These are phyloP conservation scores for Lepidium africanum DNA, from an alignment of 345 rosid genomes.

Conservation along the genomic window DNA sequence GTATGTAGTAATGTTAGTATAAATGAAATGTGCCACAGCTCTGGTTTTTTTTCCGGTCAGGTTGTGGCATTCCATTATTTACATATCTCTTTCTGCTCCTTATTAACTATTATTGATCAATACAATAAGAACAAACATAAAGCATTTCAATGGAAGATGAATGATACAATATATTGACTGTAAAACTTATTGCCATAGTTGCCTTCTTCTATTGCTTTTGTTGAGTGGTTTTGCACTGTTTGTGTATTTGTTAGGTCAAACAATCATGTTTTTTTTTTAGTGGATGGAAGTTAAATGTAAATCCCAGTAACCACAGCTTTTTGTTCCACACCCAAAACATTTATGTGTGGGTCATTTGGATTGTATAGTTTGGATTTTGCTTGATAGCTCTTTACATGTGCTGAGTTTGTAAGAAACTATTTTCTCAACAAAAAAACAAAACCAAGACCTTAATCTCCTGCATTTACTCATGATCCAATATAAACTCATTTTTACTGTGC, in stretches of 20 bases:
- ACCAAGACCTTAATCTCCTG: background rate
- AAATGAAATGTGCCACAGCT: constrained; percentile 10
- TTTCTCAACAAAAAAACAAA: background rate
- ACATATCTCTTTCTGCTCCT: background rate
- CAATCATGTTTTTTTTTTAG: background rate
- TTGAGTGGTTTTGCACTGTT: background rate
- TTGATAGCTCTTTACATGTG: background rate
- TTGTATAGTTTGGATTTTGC: background rate
- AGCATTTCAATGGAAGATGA: background rate
- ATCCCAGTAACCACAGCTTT: background rate
- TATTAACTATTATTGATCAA: background rate
- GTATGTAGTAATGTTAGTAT: constrained; percentile 6
- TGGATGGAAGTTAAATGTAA: background rate
- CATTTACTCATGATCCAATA: background rate
- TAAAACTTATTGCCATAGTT: background rate
- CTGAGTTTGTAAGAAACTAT: background rate
- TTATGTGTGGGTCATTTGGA: background rate
- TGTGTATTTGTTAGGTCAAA: background rate
- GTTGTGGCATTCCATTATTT: background rate
- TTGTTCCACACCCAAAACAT: background rate
- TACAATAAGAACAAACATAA: background rate
- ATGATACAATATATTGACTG: background rate
- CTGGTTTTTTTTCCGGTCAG: constrained; percentile 2
- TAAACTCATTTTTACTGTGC: background rate
- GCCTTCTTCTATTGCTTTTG: background rate